Evolutionary conservation across 371 early-diverging fungal species (phyloP).

Genomic region (Chytridium lagenaria): DNA sequence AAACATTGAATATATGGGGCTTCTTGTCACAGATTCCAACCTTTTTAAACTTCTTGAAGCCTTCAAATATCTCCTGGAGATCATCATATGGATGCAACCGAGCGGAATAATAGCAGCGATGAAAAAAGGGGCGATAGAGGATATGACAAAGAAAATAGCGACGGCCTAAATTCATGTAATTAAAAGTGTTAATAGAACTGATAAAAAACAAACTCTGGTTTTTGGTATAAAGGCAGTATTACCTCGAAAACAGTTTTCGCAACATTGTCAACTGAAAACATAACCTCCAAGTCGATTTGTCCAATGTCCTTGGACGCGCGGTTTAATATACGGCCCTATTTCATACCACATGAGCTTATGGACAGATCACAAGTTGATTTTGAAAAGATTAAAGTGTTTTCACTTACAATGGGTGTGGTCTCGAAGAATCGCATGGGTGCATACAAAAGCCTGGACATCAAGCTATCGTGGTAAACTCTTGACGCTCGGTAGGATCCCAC

Average conservation of each 20-base stretch:
- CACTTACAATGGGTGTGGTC: conserved; percentile 69
- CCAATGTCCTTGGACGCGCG: conserved; percentile 65
- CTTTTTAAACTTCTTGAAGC: conserved; percentile 79
- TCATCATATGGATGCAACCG: conserved; percentile 23
- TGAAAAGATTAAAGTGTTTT: too few relatives aligned
- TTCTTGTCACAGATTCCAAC: conserved; percentile 73
- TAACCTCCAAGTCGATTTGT: conserved; percentile 28
- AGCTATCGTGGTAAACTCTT: conserved; percentile 34
- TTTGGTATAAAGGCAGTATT: neutral
- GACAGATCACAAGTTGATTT: too few relatives aligned
- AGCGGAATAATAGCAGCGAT: conserved; percentile 32
- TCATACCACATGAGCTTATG: conserved; percentile 30
- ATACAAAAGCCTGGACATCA: conserved; percentile 39
- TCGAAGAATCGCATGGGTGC: conserved; percentile 76
- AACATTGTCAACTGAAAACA: conserved; percentile 15
- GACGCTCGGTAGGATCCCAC: conserved; percentile 42
- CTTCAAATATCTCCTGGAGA: conserved; percentile 61
- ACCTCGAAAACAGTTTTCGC: conserved; percentile 20
- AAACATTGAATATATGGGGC: conserved; percentile 80
- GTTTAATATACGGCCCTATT: conserved; percentile 74
- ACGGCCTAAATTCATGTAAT: conserved; percentile 12
- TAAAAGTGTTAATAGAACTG: neutral
- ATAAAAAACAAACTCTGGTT: too few relatives aligned
- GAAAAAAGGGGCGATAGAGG: conserved; percentile 60
- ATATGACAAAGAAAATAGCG: conserved; percentile 18